Base-by-base conservation (phyloP, 129 eudicot species). In the Glebionis coronaria region DNA sequence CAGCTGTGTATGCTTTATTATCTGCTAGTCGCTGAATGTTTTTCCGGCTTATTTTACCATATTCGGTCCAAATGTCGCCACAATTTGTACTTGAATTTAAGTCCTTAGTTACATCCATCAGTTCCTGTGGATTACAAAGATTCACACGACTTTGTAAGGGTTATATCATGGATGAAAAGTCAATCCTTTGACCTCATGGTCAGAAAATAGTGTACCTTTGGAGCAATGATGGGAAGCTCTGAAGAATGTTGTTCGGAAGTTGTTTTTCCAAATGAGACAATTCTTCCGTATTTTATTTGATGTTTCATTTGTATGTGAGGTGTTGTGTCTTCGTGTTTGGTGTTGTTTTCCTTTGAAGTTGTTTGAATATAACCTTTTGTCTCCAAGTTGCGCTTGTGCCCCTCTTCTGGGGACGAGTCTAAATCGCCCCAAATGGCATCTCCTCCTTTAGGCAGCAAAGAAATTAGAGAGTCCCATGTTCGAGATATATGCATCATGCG, bases 381-480 rank as follows among this genome's bases (percentile, higher is more conserved):
- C 23, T 65, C 73, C 14, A 64, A 64, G 68, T 79, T 79, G 63
- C 95, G 87, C 38, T 63, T 73, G 12, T 87, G 71, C 65, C 49
- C 92, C 7, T 87, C 95, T 71, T 91, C 96, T 1, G 97, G 97
- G 25, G 96, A 84, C 73, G 94, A 88, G 71, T 91, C 96, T 75
- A 85, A 56, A 78, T 80, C 61, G 1, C 97, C 97, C 97, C 97
- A 91, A 55, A 88, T 69, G 56, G 82, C 45, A 12, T 91, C 97
- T 70, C 97, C 97, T 18, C 97, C 97, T 85, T 88, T 91, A 18
- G 97, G 97, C 58, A 88, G 29, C 83, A 91, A 80, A 35, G 96
- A 91, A 65, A 88, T 47, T 0, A 88, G 57, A 3, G 96, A 88
- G 71, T 91, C 97, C 97, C 96, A 91, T 31, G 97, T 85, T 72